Evolutionary conservation across 108 stramenopile genomes (phyloP).

Genomic region (Aurantiochytrium sp.): DNA sequence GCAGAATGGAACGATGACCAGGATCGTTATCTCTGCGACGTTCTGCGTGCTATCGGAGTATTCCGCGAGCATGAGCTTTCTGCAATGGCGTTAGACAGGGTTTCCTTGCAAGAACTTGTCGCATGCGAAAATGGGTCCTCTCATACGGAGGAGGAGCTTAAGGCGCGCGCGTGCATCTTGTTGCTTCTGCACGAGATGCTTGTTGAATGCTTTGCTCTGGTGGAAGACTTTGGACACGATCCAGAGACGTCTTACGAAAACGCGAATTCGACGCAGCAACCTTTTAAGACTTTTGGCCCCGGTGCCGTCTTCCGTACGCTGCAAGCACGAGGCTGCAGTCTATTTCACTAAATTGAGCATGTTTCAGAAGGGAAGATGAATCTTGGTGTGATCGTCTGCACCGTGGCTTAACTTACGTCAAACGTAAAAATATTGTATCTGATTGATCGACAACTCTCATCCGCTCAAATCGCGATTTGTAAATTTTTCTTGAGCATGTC

Average conservation of each 20-base stretch:
- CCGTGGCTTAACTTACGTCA: no score
- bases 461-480: no score
- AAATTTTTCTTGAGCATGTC: no score
- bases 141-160: neutral
- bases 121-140: neutral
- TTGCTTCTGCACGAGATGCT: neutral
- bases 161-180: neutral
- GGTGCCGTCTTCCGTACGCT: neutral
- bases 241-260: neutral
- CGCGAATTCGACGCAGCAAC: neutral
- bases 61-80: neutral
- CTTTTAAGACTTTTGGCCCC: neutral
- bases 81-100: neutral
- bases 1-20: neutral
- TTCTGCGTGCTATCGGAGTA: neutral
- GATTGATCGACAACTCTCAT: no score
- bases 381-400: no score
- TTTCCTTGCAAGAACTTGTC: neutral
- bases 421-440: no score
- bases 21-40: neutral
- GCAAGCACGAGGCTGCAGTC: neutral
- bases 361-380: no score
- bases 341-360: no score
- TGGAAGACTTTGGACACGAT: neutral
- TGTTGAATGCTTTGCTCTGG: neutral